Percentiles rank a stretch among this genome's conserved stretches.
Evolutionary conservation across 768 basidiomycete species (phyloP).

Genomic region (Suillus subalutaceus): DNA sequence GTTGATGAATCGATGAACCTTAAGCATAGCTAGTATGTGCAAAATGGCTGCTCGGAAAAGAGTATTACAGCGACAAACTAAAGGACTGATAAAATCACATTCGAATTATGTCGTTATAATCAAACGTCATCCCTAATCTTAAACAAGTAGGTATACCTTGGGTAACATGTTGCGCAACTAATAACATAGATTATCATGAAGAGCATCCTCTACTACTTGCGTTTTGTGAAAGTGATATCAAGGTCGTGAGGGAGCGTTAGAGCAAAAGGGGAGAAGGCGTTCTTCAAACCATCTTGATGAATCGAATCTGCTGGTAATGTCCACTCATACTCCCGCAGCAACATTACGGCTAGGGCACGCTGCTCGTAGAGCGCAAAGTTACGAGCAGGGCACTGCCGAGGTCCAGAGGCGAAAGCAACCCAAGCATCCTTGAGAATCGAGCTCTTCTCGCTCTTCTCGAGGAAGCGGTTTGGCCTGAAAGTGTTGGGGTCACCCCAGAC

Average conservation of each 20-base stretch:
- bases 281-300: constrained; percentile 31
- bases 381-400: constrained; percentile 38
- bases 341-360: constrained; percentile 37
- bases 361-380: constrained; percentile 35
- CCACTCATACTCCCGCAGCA: constrained; percentile 39
- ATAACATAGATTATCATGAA: not conserved
- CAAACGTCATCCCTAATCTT: not conserved
- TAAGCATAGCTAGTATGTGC: not conserved
- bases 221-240: constrained; percentile 31
- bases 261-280: constrained; percentile 39
- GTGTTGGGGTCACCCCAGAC: constrained; percentile 33
- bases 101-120: not conserved
- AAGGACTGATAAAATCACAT: not conserved
- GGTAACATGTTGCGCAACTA: not conserved
- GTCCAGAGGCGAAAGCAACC: constrained; percentile 37
- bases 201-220: constrained; percentile 2
- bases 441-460: constrained; percentile 12
- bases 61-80: not conserved
- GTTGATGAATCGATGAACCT: not conserved
- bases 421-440: constrained; percentile 16
- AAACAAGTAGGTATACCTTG: no score
- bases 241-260: constrained; percentile 38
- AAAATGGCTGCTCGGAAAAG: not conserved
- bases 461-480: constrained; percentile 37
- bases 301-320: constrained; percentile 30